Percentiles rank a stretch among this genome's conserved stretches.
Conservation (phyloP, 208 protist genomes). For the Herpetomonas muscarum region DNA sequence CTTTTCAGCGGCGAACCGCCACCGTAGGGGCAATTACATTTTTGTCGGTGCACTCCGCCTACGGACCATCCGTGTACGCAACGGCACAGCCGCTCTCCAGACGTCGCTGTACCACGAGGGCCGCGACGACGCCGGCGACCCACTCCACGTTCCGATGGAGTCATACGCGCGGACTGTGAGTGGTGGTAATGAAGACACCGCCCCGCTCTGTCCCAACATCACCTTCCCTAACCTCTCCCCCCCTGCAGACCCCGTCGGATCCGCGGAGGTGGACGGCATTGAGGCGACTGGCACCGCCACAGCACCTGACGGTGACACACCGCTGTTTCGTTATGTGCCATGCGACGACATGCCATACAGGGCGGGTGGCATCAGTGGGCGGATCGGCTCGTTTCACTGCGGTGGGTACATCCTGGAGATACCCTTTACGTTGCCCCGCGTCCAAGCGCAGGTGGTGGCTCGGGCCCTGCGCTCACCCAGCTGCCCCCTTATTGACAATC, state of each 20-base stretch:
- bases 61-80: slow-evolving; percentile 24
- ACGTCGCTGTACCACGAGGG: slow-evolving; percentile 9
- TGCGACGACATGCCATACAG: slow-evolving; percentile 2
- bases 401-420: slow-evolving; percentile 33
- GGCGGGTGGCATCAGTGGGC: background rate
- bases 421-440: slow-evolving; percentile 16
- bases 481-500: slow-evolving; percentile 24
- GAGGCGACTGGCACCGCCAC: background rate
- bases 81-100: slow-evolving; percentile 12
- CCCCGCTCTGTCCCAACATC: slow-evolving; percentile 1
- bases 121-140: background rate
- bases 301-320: background rate
- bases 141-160: slow-evolving; percentile 4
- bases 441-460: slow-evolving; percentile 1
- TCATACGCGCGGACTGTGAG: background rate
- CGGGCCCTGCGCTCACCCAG: background rate
- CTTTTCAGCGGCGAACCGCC: background rate
- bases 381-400: slow-evolving; percentile 19
- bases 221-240: slow-evolving; percentile 2
- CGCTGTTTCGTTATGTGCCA: slow-evolving; percentile 11
- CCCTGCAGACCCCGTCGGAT: too few relatives aligned
- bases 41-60: slow-evolving; percentile 20
- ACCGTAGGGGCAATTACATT: slow-evolving; percentile 1
- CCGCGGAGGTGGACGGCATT: too few relatives aligned
- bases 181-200: background rate